These are phyloP conservation scores for Calocybe gangraenosa DNA, from an alignment of 768 basidiomycete species.

Conservation along the genomic window DNA sequence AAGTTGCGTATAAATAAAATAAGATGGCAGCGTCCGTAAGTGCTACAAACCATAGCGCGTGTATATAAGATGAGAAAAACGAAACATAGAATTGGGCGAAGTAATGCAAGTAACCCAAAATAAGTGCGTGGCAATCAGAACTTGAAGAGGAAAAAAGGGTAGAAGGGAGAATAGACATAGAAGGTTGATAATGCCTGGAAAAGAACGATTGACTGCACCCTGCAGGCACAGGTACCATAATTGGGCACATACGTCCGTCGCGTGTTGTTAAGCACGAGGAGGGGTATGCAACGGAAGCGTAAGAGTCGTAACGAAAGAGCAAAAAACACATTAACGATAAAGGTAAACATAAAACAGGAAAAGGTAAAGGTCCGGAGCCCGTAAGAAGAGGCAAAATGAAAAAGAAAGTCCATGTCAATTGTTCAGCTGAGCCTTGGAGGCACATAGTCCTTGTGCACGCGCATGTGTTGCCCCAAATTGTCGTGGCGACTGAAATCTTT, in stretches of 20 bases:
- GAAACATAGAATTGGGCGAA: neutral
- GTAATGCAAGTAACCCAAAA: slow-evolving; percentile 1
- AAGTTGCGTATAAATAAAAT: neutral
- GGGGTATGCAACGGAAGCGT: neutral
- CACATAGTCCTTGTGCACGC: slow-evolving; percentile 64
- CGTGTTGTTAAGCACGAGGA: slow-evolving; percentile 3
- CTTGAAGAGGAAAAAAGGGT: neutral
- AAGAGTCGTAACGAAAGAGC: neutral
- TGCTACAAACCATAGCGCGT: slow-evolving; percentile 13
- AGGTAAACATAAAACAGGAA: neutral
- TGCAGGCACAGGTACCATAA: slow-evolving; percentile 2
- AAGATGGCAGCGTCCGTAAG: neutral
- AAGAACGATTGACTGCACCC: too few species aligned
- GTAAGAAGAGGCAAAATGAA: neutral
- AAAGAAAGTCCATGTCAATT: neutral
- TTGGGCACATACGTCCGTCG: slow-evolving; percentile 7
- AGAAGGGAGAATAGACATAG: neutral
- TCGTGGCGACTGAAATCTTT: slow-evolving; percentile 87
- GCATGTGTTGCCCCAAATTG: slow-evolving; percentile 86
- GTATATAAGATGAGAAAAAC: slow-evolving; percentile 8
- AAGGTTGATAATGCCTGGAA: too few species aligned
- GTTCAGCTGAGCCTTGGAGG: slow-evolving; percentile 19
- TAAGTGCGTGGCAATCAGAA: slow-evolving; percentile 4
- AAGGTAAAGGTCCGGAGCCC: neutral
- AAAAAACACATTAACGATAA: slow-evolving; percentile 1